Evolutionary conservation across 2,329 filamentous ascomycete genomes (phyloP), one percentile per base, ranked within the genome.

Genomic region (Cordyceps cateniannulata): DNA sequence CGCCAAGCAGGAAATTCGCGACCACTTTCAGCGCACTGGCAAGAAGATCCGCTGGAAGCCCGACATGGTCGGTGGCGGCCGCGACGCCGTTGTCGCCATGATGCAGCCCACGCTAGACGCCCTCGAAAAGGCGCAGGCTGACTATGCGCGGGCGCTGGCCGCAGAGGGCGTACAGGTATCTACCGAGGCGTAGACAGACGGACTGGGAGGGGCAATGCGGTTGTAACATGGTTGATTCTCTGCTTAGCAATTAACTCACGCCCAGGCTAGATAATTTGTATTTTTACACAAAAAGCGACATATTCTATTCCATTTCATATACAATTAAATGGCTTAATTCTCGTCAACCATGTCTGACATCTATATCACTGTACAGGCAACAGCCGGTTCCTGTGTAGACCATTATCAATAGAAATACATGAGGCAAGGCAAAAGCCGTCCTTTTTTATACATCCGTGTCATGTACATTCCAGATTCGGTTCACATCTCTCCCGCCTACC

Each of bases 71-170:
- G 84, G 83, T 10, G 93, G 93, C 5, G 95, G 95, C 0, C 82
- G 82, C 64, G 85, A 86, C 64, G 89, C 87, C 2, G 91, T 97
- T 3, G 80, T 86, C 66, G 85, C 87, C 65, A 81, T 98, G 67
- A 85, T 96, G 72, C 84, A 84, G 61, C 90, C 91, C 5, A 89
- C 90, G 5, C 77, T 89, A 12, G 80, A 82, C 66, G 88, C 91
- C 14, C 75, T 97, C 63, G 80, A 85, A 62, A 84, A 83, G 66
- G 93, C 92, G 6, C 79, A 85, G 64, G 79, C 75, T n/a, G 84
- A 87, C 69, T 96, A 95, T 70, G 79, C 84, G 65, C 85, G 81
- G 67, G 90, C 87, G 14, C 77, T 92, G 62, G 85, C 85, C 42
- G 88, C 90, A 62, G 85, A 85, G 67, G 78, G 78, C 0, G 73